Evolutionary conservation across 306 rosid species (phyloP).

Genomic region (Glycine soja): DNA sequence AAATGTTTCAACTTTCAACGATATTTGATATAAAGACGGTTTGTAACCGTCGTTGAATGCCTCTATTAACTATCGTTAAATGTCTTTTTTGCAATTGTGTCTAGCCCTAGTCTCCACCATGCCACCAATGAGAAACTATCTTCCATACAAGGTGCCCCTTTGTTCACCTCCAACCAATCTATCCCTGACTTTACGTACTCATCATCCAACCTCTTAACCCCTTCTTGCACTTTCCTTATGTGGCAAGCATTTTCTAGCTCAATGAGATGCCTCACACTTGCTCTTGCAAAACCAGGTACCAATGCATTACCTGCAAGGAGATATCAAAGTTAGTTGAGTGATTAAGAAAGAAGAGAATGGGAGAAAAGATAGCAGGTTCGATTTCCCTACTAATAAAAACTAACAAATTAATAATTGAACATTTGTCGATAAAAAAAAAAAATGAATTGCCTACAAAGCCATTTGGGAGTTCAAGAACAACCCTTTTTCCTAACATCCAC

Average conservation of each 20-base stretch:
- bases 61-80: too few relatives aligned
- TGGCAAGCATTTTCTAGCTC: slow-evolving; percentile 47
- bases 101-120: slow-evolving; percentile 37
- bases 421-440: slow-evolving; percentile 19
- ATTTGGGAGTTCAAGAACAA: slow-evolving; percentile 48
- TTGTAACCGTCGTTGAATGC: too few relatives aligned
- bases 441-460: slow-evolving; percentile 45
- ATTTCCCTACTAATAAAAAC: too few relatives aligned
- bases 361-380: too few relatives aligned
- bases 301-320: slow-evolving; percentile 61
- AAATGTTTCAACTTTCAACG: too few relatives aligned
- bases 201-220: slow-evolving; percentile 60
- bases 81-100: too few relatives aligned
- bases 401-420: too few relatives aligned
- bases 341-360: too few relatives aligned
- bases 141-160: slow-evolving; percentile 64
- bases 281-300: slow-evolving; percentile 64
- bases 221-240: slow-evolving; percentile 59
- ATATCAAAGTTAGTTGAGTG: too few relatives aligned
- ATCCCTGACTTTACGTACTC: slow-evolving; percentile 65
- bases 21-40: too few relatives aligned
- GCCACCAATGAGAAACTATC: slow-evolving; percentile 24
- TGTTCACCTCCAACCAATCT: slow-evolving; percentile 67
- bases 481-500: slow-evolving; percentile 56
- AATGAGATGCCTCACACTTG: slow-evolving; percentile 52